Evolutionary conservation across 305 asterid genomes (phyloP), one percentile per base, ranked within the genome.

Genomic region (Plantago lanceolata): DNA sequence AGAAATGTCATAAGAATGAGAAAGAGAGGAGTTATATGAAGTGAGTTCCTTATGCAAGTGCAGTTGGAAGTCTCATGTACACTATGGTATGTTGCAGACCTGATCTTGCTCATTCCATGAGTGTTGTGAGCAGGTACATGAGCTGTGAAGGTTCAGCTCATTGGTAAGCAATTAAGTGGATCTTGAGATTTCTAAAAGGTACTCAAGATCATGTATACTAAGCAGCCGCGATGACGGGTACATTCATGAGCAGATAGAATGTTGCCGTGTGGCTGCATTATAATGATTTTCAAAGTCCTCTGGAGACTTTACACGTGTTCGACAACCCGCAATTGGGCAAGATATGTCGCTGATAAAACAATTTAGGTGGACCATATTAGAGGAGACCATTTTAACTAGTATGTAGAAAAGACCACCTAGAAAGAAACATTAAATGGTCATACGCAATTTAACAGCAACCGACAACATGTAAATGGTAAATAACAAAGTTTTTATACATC

Each of bases 241-340:
- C 62, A 87, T 94, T 78, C 86, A 82, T 43, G 95, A 82, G 84
- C 98, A 93, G 70, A 87, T 84, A 2, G 98, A 87, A 77, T 73
- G 96, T 84, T 73, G 97, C 92, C 67, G 73, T 78, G 70, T 93
- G 97, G 19, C 97, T 61, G 97, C 84, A 68, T 66, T 75, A 61
- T 92, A 85, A 68, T 92, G 98, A 75, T 82, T 88, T 80, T 93
- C 98, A 64, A 93, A 93, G 72, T 84, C 95, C 65, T 82, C 95
- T 79, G 87, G 72, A 57, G 84, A 84, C 58, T 77, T 78, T 79
- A 89, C 70, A 68, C 45, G 63, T 31, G 87, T 86, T 59, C 97
- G 84, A 72, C 98, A 93, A 53, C 97, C 95, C 60, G 78, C 93
- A 66, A 93, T 82, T 11, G 97, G 97, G 77, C 98, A 93, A 71